phyloP scores from a whole-genome alignment of 768 basidiomycete species.

The Trametes villosa region DNA sequence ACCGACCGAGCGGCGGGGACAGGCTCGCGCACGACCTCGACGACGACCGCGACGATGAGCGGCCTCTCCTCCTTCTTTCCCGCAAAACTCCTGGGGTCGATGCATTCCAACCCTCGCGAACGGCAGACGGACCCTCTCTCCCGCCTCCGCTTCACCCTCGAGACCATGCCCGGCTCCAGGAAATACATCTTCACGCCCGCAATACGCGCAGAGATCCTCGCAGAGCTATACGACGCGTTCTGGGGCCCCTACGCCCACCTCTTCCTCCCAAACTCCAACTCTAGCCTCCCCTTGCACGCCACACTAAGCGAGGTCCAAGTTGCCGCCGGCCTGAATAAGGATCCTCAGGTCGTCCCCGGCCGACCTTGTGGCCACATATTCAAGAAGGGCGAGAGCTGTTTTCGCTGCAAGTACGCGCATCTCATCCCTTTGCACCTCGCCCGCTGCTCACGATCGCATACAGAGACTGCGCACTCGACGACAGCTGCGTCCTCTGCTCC shows the following conservation, averaged over 20 bases:
- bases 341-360: slow-evolving; percentile 65
- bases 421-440: neutral
- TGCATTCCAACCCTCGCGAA: slow-evolving; percentile 53
- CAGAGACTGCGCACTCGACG: slow-evolving; percentile 90
- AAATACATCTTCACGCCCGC: slow-evolving; percentile 78
- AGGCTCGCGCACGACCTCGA: neutral
- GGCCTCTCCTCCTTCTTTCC: slow-evolving; percentile 48
- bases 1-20: neutral
- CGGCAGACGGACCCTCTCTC: slow-evolving; percentile 64
- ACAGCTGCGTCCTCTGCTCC: slow-evolving; percentile 88
- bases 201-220: slow-evolving; percentile 79
- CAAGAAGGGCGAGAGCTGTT: slow-evolving; percentile 90
- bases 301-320: slow-evolving; percentile 75
- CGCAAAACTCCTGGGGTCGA: slow-evolving; percentile 56
- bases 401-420: slow-evolving; percentile 87
- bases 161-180: slow-evolving; percentile 79
- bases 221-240: slow-evolving; percentile 80
- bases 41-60: slow-evolving; percentile 39
- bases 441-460: neutral
- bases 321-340: slow-evolving; percentile 59
- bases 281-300: slow-evolving; percentile 62
- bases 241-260: slow-evolving; percentile 77
- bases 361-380: slow-evolving; percentile 85
- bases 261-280: slow-evolving; percentile 70
- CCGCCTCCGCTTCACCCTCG: slow-evolving; percentile 74